Base-by-base conservation (phyloP, 306 rosid genomes). In the Aeschynomene evenia region DNA sequence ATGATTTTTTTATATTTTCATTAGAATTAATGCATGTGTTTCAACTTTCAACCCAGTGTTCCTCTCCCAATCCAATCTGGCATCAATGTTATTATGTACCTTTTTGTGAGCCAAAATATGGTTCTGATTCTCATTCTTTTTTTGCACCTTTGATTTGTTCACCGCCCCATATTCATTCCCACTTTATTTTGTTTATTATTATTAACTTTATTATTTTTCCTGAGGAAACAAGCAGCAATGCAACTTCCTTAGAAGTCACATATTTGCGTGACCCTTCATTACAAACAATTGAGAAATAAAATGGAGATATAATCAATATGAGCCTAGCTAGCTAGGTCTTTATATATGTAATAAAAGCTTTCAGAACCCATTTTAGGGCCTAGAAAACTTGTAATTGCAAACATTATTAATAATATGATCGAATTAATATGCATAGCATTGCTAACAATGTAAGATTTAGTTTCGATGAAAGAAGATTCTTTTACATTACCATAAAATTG, bases 161-260 rank as follows among this genome's bases (percentile, higher is more conserved):
- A 0, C 24, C 55, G 42, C 26, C 68, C 69, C 70, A 36, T 72
- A 36, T 49, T 61, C 40, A 3, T 34, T n/a, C 26, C 69, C 76
- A 58, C 61, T 48, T 57, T 37, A n/a, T 42, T 12, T 1, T 70
- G 7, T 6, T 40, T 40, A 4, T 28, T 46, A 6, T 24, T 12
- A n/a, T 22, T n/a, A n/a, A n/a, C n/a, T n/a, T n/a, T 19, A 5
- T n/a, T n/a, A 16, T n/a, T 34, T 22, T 49, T 59, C 60, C 51
- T 15, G 33, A n/a, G 39, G 9, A 60, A 71, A 21, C 62, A 51
- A 50, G 6, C n/a, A 49, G 2, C 51, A 37, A 21, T 29, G 19
- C 4, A n/a, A 15, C 50, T 43, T 8, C 13, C 3, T 12, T 12
- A 12, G 4, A 15, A 24, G 19, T 42, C 24, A 39, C 40, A 56